Base-by-base conservation (phyloP, 2,329 filamentous ascomycete genomes). In the Dothistroma pini region DNA sequence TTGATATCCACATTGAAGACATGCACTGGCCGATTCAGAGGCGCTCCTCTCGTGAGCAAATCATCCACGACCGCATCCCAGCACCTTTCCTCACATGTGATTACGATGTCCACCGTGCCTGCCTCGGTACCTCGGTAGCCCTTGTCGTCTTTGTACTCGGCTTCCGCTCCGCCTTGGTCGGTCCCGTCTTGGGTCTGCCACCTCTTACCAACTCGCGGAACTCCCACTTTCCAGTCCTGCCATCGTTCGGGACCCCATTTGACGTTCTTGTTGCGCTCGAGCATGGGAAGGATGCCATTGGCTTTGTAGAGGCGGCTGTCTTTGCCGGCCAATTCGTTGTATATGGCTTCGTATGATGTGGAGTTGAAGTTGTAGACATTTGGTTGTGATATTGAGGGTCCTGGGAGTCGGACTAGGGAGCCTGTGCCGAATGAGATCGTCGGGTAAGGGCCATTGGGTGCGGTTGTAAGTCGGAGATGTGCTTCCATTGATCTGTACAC, bases 301-400 rank as follows among this genome's bases (percentile, higher is more conserved):
- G 90, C 89, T 48, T 86, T 88, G 78, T 99, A 99, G 1, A 99
- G 81, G 0, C 91, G 85, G 22, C 87, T 84, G 72, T 99, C 96
- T 71, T 97, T 97, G 38, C 85, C 76, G 65, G 90, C 84, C 10
- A 99, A 86, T 75, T 99, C 93, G 68, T 91, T 89, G 78, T 95
- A 96, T 84, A 99, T 99, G 72, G 88, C 88, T 71, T 91, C 87
- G 78, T 99, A 99, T 14, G 93, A 96, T 0, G 93, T 96, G 74
- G 89, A 91, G 80, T 99, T 97, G 86, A 99, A 99, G 70, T 91
- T 87, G 81, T 97, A 99, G 70, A 97, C 93, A 74, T 99, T 99
- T 54, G 95, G 95, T 75, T 97, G 91, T 7, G 87, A 89, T 66
- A 97, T 95, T 35, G 88, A 89, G 1, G 95, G 93, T 0, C 95